Conservation (phyloP, 1,139 yeast genomes). For the Ashbya aceris region DNA sequence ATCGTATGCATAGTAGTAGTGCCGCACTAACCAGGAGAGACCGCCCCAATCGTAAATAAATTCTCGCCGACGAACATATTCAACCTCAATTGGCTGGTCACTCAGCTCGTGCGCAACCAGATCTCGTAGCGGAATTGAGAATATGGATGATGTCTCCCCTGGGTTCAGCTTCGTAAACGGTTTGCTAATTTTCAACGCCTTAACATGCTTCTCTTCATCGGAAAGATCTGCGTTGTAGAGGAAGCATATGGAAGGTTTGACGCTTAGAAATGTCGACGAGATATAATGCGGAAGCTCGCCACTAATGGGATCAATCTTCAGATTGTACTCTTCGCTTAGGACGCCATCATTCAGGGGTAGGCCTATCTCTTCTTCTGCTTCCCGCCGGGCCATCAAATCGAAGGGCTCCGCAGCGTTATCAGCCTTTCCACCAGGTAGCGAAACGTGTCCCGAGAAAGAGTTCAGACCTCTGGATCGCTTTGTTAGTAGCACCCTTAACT, state of each 20-base stretch:
- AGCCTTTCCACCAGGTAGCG: constrained; percentile 85
- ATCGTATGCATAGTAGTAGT: constrained; percentile 49
- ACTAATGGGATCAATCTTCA: constrained; percentile 31
- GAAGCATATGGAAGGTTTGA: constrained; percentile 72
- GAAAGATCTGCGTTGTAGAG: constrained; percentile 31
- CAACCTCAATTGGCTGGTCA: constrained; percentile 19
- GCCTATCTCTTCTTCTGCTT: constrained; percentile 82
- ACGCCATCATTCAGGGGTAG: constrained; percentile 42
- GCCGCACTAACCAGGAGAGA: constrained; percentile 53
- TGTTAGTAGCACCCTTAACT: constrained; percentile 66
- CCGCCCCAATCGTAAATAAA: constrained; percentile 52
- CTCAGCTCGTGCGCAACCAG: constrained; percentile 33
- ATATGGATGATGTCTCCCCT: constrained; percentile 39
- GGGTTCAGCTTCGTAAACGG: constrained; percentile 15
- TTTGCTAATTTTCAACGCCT: constrained; percentile 23
- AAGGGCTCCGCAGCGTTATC: constrained; percentile 57
- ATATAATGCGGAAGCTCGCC: constrained; percentile 56
- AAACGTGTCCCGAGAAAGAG: constrained; percentile 78
- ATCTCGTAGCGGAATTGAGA: constrained; percentile 60
- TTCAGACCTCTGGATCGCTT: constrained; percentile 61
- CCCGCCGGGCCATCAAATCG: constrained; percentile 69
- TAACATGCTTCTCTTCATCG: constrained; percentile 30
- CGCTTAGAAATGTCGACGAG: constrained; percentile 73
- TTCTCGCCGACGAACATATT: constrained; percentile 31
- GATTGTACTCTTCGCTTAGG: constrained; percentile 40